These are phyloP conservation scores for Lasiodiplodia citricola DNA, from an alignment of 2,329 filamentous ascomycete species.

Conservation along the genomic window DNA sequence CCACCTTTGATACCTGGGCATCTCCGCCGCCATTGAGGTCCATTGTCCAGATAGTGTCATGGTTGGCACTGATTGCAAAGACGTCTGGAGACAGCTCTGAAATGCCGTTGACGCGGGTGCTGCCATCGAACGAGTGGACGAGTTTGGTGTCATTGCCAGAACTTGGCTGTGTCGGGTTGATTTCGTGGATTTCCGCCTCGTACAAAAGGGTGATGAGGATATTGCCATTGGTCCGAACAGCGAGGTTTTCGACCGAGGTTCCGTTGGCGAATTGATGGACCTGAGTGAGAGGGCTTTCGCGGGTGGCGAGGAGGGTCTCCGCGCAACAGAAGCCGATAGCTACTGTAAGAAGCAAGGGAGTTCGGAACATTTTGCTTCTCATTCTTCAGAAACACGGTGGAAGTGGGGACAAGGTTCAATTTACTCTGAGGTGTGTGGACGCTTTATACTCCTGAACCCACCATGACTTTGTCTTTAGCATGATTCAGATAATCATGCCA, in stretches of 20 bases:
- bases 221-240: conserved; percentile 43
- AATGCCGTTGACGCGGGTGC: conserved; percentile 41
- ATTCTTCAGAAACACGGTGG: background rate
- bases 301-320: too few species aligned
- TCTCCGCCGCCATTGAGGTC: conserved; percentile 30
- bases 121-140: conserved; percentile 36
- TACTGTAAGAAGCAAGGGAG: background rate
- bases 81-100: conserved; percentile 40
- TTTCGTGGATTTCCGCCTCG: conserved; percentile 39
- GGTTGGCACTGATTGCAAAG: conserved; percentile 37
- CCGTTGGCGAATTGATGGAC: conserved; percentile 35
- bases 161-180: conserved; percentile 36
- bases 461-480: background rate
- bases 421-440: background rate
- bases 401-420: background rate
- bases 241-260: conserved; percentile 46
- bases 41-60: conserved; percentile 7
- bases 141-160: conserved; percentile 17
- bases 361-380: background rate
- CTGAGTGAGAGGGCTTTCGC: background rate
- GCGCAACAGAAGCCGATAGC: background rate
- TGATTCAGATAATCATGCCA: background rate
- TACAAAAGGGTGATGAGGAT: conserved; percentile 42
- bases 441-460: background rate
- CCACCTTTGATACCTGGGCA: conserved; percentile 29